Base-by-base conservation (phyloP, 1,284 basidiomycete genomes). In the Exobasidium cylindrosporum region DNA sequence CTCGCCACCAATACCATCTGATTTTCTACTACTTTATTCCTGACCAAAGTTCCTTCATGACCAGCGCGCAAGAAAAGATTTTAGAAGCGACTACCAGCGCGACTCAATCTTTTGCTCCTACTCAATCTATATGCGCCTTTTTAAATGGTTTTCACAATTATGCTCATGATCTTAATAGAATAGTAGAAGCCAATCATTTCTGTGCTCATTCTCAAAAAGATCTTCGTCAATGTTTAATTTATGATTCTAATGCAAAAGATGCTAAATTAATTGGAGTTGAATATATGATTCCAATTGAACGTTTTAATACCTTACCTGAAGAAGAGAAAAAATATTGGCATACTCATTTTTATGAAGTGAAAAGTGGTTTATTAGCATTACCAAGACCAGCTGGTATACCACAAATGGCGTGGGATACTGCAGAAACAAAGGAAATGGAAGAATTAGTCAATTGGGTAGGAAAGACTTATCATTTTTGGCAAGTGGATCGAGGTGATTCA, bases 291-390 rank as follows among this genome's bases (percentile, higher is more conserved):
- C 13, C 13, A 11, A 14, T 26, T n/a, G 14, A 11, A n/a, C 24
- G 13, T n/a, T 47, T n/a, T 24, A 47, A 47, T 6, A 13, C 13
- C 7, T 47, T 47, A 24, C 14, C 13, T 13, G 46, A 47, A 47
- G 46, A 47, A 47, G 46, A 47, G 24, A 14, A 26, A 24, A 47
- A 47, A 26, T 47, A n/a, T 10, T 47, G 46, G 46, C 46, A 47
- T 24, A 47, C 7, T 47, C 46, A 47, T 21, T n/a, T 47, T 24
- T 13, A 47, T 47, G 46, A 47, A 47, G 46, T 47, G 10, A 11
- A 47, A 47, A 13, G 13, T 11, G 46, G 46, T 47, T 10, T 47
- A 7, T 24, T 47, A 24, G 21, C 21, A 6, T 10, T 47, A 21
- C 46, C 46, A 24, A 47, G 21, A 47, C 46, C 46, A 21, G 46